These are phyloP conservation scores for Przewalskia tangutica DNA, from an alignment of 257 asterid genomes.

Conservation along the genomic window DNA sequence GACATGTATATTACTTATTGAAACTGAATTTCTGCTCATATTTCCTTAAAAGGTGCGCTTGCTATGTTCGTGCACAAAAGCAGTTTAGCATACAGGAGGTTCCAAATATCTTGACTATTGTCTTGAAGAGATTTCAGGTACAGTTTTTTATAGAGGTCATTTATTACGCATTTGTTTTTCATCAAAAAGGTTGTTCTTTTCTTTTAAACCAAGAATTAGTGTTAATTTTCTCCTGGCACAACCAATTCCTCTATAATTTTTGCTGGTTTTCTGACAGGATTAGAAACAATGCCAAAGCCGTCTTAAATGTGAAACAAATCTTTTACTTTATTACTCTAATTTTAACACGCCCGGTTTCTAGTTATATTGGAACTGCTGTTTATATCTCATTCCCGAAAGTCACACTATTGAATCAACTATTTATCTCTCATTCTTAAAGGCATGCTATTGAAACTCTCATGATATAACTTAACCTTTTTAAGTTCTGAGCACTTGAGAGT, in stretches of 20 bases:
- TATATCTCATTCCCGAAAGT: background rate
- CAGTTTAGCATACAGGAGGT: constrained; percentile 73
- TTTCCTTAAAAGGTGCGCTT: constrained; percentile 40
- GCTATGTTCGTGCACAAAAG: constrained; percentile 66
- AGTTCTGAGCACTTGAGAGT: background rate
- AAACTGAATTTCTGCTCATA: background rate
- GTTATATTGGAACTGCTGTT: background rate
- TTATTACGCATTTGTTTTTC: background rate
- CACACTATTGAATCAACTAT: background rate
- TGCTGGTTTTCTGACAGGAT: background rate
- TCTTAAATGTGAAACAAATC: background rate
- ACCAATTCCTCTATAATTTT: background rate
- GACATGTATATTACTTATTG: background rate
- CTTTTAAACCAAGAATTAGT: background rate
- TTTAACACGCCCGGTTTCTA: background rate
- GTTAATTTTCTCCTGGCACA: background rate
- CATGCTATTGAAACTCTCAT: background rate
- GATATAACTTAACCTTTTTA: background rate
- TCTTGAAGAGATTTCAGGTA: constrained; percentile 90
- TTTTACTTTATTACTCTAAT: background rate
- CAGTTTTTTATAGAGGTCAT: background rate
- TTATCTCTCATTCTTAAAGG: background rate
- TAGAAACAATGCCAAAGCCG: background rate
- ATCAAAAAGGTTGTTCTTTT: background rate
- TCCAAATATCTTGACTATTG: constrained; percentile 79